A percentile compares a stretch with the other conserved stretches of the same genome.
Evolutionary conservation across 345 rosid genomes (phyloP).

Genomic region (Ceriops decandra): DNA sequence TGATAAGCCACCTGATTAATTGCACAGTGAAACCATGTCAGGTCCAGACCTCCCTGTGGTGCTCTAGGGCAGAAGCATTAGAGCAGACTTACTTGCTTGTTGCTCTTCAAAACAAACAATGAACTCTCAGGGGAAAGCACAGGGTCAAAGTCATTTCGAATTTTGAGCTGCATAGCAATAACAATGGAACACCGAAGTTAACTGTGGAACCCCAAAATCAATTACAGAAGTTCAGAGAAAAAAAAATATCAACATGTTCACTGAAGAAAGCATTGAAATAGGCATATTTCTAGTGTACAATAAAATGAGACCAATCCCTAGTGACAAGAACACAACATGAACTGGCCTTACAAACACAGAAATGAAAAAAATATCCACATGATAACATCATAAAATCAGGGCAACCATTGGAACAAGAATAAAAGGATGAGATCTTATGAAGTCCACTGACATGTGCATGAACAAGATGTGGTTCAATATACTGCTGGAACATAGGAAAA

Average conservation of each 20-base stretch:
- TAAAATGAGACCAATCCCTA: too few species aligned
- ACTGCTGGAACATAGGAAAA: conserved; percentile 98
- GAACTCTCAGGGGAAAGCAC: conserved; percentile 99
- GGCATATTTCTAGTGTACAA: too few species aligned
- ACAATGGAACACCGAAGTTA: conserved; percentile 11
- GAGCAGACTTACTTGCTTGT: conserved; percentile 63
- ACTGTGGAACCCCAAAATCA: not conserved
- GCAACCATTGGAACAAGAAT: conserved; percentile 7
- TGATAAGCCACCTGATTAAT: conserved; percentile 68
- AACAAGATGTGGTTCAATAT: conserved; percentile 98
- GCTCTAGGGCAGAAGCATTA: conserved; percentile 8
- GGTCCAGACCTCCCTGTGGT: conserved; percentile 6
- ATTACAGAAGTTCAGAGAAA: conserved; percentile 3
- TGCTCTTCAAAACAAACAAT: conserved; percentile 89
- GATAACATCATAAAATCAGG: not conserved
- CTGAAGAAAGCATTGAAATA: not conserved
- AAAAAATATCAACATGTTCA: conserved; percentile 1
- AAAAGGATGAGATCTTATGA: not conserved
- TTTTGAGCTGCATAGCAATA: conserved; percentile 68
- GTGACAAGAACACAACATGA: too few species aligned
- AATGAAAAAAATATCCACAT: not conserved
- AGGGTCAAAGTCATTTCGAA: conserved; percentile 99
- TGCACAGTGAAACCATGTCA: conserved; percentile 11
- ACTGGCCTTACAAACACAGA: too few species aligned
- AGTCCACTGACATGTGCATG: conserved; percentile 90